These are phyloP conservation scores for Melampsora americana DNA, from an alignment of 1,284 basidiomycete species.

Conservation along the genomic window DNA sequence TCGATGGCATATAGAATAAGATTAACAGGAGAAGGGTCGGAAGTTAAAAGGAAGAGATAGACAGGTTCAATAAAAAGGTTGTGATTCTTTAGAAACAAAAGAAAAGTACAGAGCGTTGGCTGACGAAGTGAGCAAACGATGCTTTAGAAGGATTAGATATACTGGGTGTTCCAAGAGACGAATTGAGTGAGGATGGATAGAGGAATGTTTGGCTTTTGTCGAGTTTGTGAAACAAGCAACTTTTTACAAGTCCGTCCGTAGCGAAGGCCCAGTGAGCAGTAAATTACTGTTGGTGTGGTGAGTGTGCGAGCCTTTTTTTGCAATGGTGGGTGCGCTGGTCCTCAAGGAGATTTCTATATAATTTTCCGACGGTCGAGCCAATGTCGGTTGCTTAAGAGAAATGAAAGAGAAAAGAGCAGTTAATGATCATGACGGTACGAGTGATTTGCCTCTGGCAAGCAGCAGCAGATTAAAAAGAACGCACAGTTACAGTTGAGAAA, in stretches of 20 bases:
- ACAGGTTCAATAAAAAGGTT: slow-evolving; percentile 2
- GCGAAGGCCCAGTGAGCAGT: background rate
- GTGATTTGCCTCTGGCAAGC: no score
- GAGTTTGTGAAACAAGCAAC: background rate
- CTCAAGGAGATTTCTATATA: background rate
- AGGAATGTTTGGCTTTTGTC: slow-evolving; percentile 3
- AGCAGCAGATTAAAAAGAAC: background rate
- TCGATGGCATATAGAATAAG: slow-evolving; percentile 5
- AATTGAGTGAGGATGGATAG: background rate
- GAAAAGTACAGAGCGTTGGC: slow-evolving; percentile 1
- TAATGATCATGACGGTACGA: background rate
- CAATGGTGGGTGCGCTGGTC: background rate
- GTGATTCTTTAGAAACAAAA: background rate
- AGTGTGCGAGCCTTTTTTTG: slow-evolving; percentile 2
- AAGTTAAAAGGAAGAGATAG: background rate
- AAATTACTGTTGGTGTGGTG: slow-evolving; percentile 1
- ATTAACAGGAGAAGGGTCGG: background rate
- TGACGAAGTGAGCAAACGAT: slow-evolving; percentile 10
- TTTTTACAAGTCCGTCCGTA: slow-evolving; percentile 10
- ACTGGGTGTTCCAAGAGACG: slow-evolving; percentile 2
- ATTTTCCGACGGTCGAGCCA: slow-evolving; percentile 1
- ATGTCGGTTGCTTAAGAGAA: background rate
- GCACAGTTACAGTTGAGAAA: slow-evolving; percentile 8
- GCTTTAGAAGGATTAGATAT: background rate
- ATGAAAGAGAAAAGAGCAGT: background rate